These are phyloP conservation scores for Pichiaceae sp. DNA, from an alignment of 1,139 yeast genomes.

Conservation along the genomic window DNA sequence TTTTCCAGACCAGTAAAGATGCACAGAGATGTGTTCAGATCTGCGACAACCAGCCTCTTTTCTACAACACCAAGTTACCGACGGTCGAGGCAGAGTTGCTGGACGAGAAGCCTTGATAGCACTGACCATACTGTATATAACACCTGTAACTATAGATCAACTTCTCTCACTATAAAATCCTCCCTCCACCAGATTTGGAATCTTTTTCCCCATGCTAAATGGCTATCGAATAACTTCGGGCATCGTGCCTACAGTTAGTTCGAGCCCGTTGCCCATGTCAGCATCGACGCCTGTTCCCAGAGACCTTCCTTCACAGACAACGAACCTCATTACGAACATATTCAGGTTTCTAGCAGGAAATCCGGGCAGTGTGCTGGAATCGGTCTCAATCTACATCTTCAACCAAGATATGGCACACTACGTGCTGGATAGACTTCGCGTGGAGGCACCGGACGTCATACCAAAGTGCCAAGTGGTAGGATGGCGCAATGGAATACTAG, in stretches of 20 bases:
- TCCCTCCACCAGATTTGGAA: background rate
- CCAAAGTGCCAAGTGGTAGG: slow-evolving; percentile 5
- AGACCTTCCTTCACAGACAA: slow-evolving; percentile 31
- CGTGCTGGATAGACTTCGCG: slow-evolving; percentile 3
- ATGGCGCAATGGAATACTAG: slow-evolving; percentile 5
- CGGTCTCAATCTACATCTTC: slow-evolving; percentile 4
- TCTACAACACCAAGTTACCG: slow-evolving; percentile 26
- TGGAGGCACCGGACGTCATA: slow-evolving; percentile 6
- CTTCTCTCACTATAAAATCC: too few relatives aligned
- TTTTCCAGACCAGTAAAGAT: slow-evolving; percentile 39
- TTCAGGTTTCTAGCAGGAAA: slow-evolving; percentile 27
- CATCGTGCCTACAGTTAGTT: slow-evolving; percentile 5
- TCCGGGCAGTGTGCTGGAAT: background rate
- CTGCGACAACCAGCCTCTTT: slow-evolving; percentile 40
- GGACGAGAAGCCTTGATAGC: slow-evolving; percentile 17
- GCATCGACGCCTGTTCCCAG: slow-evolving; percentile 25
- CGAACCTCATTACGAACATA: slow-evolving; percentile 33
- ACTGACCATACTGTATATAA: background rate
- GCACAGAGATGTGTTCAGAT: slow-evolving; percentile 49
- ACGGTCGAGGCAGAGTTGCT: slow-evolving; percentile 27
- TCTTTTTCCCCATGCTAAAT: background rate
- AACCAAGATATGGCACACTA: slow-evolving; percentile 5
- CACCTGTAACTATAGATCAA: background rate
- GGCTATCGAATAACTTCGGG: slow-evolving; percentile 3
- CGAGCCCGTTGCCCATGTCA: background rate